Base-by-base conservation (phyloP, 1,139 yeast species). In the Yamadazyma atmosphaerica region DNA sequence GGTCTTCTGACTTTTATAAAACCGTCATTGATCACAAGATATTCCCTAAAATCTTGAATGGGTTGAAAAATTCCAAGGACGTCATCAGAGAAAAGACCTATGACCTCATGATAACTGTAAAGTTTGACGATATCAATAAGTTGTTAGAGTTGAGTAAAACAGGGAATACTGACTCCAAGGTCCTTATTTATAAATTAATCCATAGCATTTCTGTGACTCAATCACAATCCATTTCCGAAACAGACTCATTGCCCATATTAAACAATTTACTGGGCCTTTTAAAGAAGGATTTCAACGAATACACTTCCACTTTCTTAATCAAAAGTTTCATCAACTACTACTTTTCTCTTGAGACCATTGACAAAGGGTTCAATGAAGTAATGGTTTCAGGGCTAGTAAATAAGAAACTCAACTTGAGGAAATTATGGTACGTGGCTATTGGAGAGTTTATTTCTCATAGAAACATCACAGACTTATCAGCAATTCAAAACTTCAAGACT, bases 261-360 rank as follows among this genome's bases (percentile, higher is more conserved):
- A 53, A 63, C 2, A 68, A 63, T 0, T 54, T 88, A 26, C 47
- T 72, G 2, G 72, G 84, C 1, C 61, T 80, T 13, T 68, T 84
- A 7, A 49, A 75, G 1, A 89, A 87, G 52, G 98, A 90, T 53
- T 77, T 80, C 38, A 87, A 88, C 49, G 98, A 92, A 55, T 31
- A 50, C 1, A 79, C 87, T 0, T 67, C 88, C 35, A 46, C 63
- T 2, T 63, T 68, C 4, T 65, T 80, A 44, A 63, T 83, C n/a
- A 58, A 63, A n/a, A 68, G 81, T 0, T 75, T 77, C 44, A 69
- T 74, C 35, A 49, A 50, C 18, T 82, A 75, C 48, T 63, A 72
- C 27, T 56, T 68, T 18, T 34, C 45, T n/a, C 43, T 46, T n/a
- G 45, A 44, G 6, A 46, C 46, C 2, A 41, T 41, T 22, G 41